Base-by-base conservation (phyloP, 139 green algal species). In the Coelastrella sp. region DNA sequence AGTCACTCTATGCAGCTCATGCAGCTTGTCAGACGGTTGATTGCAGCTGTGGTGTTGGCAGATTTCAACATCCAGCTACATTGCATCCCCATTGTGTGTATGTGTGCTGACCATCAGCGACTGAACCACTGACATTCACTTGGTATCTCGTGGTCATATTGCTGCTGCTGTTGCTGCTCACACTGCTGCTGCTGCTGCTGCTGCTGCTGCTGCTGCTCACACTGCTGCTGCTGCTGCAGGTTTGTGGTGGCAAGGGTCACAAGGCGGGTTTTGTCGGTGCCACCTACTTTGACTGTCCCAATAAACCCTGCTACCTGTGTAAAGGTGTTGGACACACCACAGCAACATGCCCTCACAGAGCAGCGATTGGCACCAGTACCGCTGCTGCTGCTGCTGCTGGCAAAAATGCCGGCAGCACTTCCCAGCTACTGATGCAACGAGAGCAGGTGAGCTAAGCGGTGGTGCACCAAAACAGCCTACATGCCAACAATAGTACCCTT, bases 301-400 rank as follows among this genome's bases (percentile, higher is more conserved):
- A 98, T 87, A 96, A 94, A 80, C 95, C 94, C 25, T 98, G 95
- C 87, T 98, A 95, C 79, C 89, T 98, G 38, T 98, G 95, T 90
- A 97, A 97, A 77, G 84, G 35, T 1, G 27, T 27, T 8, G 66
- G 96, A 3, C 96, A 98, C 90, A 97, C 92, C 27, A 98, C 96
- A 21, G 90, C 89, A 35, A 96, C 94, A 15, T 98, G 96, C 84
- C 96, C 96, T 1, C 89, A 94, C 88, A 89, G 60, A 88, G 88
- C 63, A 86, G 79, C 72, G 84, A n/a, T 66, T 66, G 59, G 34
- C 9, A 35, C 27, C 59, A 38, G 62, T 57, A 57, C 35, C 6
- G 32, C 38, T 32, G 11, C 53, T 89, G 88, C 63, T 86, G 81
- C 80, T 85, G 64, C 79, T 69, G 62, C 19, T 23, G 48, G n/a